Evolutionary conservation across 2,329 filamentous ascomycete species (phyloP).

Genomic region (Apiospora arundinis): DNA sequence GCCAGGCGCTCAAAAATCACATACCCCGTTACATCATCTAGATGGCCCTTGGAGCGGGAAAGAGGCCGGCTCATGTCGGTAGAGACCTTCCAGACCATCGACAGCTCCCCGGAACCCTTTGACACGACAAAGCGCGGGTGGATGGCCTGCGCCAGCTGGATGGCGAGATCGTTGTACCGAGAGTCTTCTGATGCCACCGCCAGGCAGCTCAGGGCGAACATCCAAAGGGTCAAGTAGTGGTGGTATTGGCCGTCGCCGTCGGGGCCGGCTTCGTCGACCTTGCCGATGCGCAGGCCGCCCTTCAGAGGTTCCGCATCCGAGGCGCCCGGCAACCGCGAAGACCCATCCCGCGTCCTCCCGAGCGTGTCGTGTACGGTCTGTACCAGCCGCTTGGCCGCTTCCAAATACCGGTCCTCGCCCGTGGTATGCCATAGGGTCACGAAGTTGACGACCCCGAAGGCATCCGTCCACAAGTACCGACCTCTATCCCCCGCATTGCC

Average conservation of each 20-base stretch:
- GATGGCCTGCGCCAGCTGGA: slow-evolving; percentile 58
- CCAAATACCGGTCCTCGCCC: slow-evolving; percentile 48
- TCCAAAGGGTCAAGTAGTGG: slow-evolving; percentile 67
- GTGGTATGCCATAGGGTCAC: slow-evolving; percentile 57
- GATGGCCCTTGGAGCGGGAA: slow-evolving; percentile 58
- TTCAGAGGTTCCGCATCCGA: slow-evolving; percentile 56
- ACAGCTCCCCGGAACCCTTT: slow-evolving; percentile 26
- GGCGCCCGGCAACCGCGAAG: slow-evolving; percentile 54
- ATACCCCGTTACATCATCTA: slow-evolving; percentile 62
- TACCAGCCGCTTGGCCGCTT: slow-evolving; percentile 55
- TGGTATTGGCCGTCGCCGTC: slow-evolving; percentile 67
- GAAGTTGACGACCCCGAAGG: slow-evolving; percentile 65
- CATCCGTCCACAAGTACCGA: slow-evolving; percentile 67
- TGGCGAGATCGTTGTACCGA: slow-evolving; percentile 56
- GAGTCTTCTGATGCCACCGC: slow-evolving; percentile 52
- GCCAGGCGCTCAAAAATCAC: slow-evolving; percentile 57
- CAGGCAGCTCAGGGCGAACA: slow-evolving; percentile 65
- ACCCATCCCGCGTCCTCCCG: slow-evolving; percentile 57
- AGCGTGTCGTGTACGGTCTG: slow-evolving; percentile 58
- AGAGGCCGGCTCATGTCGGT: slow-evolving; percentile 54
- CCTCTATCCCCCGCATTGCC: slow-evolving; percentile 61
- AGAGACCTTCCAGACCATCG: slow-evolving; percentile 63
- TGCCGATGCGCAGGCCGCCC: slow-evolving; percentile 65
- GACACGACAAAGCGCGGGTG: slow-evolving; percentile 56
- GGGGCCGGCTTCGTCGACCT: slow-evolving; percentile 51